Percentiles rank a stretch among this genome's conserved stretches.
phyloP scores from a whole-genome alignment of 2,329 filamentous ascomycete genomes.

The Endoconidiophora polonica region DNA sequence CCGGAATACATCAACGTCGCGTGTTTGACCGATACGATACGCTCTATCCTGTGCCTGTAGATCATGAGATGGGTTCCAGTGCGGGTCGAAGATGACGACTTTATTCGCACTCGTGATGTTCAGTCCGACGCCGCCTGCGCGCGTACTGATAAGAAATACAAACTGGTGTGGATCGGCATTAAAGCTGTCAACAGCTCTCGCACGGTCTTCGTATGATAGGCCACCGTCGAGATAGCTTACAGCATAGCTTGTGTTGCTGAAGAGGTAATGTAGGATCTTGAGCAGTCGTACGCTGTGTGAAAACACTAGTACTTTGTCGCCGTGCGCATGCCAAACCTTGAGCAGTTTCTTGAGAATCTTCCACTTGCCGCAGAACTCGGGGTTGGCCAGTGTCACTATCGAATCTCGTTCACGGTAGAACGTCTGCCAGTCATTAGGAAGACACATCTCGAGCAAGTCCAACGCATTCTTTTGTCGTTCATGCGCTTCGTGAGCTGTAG shows the following conservation, averaged over 20 bases:
- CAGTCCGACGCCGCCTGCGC: slow-evolving; percentile 79
- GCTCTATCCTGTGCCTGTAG: slow-evolving; percentile 91
- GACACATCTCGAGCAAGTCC: slow-evolving; percentile 48
- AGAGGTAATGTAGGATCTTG: slow-evolving; percentile 68
- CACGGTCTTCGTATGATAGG: slow-evolving; percentile 68
- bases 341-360: slow-evolving; percentile 74
- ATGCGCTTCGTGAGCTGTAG: slow-evolving; percentile 40
- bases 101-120: slow-evolving; percentile 98
- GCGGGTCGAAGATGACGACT: slow-evolving; percentile 89
- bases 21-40: slow-evolving; percentile 82
- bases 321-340: slow-evolving; percentile 74
- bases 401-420: slow-evolving; percentile 61
- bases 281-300: slow-evolving; percentile 79
- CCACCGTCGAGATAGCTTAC: slow-evolving; percentile 81
- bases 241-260: slow-evolving; percentile 76
- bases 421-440: slow-evolving; percentile 55
- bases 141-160: slow-evolving; percentile 89
- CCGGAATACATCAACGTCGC: slow-evolving; percentile 90
- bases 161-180: slow-evolving; percentile 78
- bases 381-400: slow-evolving; percentile 65
- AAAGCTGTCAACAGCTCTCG: slow-evolving; percentile 73
- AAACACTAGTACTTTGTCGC: slow-evolving; percentile 91
- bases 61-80: slow-evolving; percentile 94
- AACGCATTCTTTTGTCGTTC: slow-evolving; percentile 69
- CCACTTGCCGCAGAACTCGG: slow-evolving; percentile 95